Evolutionary conservation across 352 stramenopile genomes (phyloP).

Genomic region (Pythium periplocum): DNA sequence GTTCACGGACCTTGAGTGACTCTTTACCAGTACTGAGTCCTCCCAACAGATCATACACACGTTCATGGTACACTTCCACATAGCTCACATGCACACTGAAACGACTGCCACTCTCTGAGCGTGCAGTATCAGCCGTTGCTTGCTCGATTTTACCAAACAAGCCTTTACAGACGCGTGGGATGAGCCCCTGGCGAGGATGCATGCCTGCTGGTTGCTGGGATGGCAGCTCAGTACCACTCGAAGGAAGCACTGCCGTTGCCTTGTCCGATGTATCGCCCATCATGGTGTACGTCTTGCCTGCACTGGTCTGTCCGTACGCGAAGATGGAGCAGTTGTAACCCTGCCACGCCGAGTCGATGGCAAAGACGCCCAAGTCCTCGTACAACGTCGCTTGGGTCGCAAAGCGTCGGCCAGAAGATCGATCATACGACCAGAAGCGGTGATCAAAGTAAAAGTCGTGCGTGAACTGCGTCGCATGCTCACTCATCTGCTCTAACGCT

Average conservation of each 20-base stretch:
- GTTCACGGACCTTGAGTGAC: conserved; percentile 67
- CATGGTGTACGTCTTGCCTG: conserved; percentile 75
- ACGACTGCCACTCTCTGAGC: conserved; percentile 11
- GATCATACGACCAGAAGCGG: conserved; percentile 71
- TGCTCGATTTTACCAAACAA: conserved; percentile 51
- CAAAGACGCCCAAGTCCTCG: conserved; percentile 45
- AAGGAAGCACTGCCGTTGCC: neutral
- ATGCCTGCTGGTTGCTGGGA: conserved; percentile 2
- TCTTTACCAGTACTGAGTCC: conserved; percentile 22
- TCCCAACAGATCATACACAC: conserved; percentile 60
- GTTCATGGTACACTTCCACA: conserved; percentile 80
- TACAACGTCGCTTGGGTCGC: conserved; percentile 55
- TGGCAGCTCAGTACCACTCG: conserved; percentile 1
- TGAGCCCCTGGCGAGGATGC: conserved; percentile 31
- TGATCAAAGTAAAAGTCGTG: conserved; percentile 72
- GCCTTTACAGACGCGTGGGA: conserved; percentile 54
- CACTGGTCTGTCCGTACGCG: conserved; percentile 64
- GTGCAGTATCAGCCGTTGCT: conserved; percentile 3
- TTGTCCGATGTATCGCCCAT: conserved; percentile 27
- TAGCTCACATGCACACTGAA: conserved; percentile 61
- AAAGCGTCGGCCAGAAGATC: conserved; percentile 17
- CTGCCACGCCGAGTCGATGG: conserved; percentile 47
- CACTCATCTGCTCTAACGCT: neutral
- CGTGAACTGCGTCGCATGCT: conserved; percentile 35
- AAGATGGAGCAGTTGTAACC: conserved; percentile 78